A percentile compares a stretch with the other conserved stretches of the same genome.
Conservation (phyloP, 257 asterid genomes). For the Knoxia roxburghii region DNA sequence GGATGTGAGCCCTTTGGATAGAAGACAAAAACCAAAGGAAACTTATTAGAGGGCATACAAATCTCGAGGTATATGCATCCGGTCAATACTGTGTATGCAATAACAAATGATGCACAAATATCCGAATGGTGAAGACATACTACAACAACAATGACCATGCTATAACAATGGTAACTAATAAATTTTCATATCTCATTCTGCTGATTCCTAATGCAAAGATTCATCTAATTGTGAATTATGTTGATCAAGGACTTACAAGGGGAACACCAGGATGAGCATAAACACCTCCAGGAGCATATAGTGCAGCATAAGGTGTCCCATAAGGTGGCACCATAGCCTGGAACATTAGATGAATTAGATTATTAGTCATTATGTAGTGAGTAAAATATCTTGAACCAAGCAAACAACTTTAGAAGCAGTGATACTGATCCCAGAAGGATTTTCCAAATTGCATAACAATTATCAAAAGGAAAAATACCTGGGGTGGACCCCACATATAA, state of each 20-base stretch:
- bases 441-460: background rate
- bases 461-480: slow-evolving; percentile 38
- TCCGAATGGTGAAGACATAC: background rate
- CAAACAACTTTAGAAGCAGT: background rate
- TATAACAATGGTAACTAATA: background rate
- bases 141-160: background rate
- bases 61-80: background rate
- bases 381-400: background rate
- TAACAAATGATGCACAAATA: background rate
- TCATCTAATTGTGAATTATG: background rate
- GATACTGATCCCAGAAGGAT: background rate
- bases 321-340: slow-evolving; percentile 92
- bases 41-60: background rate
- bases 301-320: slow-evolving; percentile 84
- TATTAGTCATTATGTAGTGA: background rate
- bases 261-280: slow-evolving; percentile 88
- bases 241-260: slow-evolving; percentile 44
- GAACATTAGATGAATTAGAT: slow-evolving; percentile 13
- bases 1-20: slow-evolving; percentile 27
- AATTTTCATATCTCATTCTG: background rate
- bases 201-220: background rate
- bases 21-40: background rate
- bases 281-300: slow-evolving; percentile 82
- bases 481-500: slow-evolving; percentile 96
- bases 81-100: background rate